phyloP scores from a whole-genome alignment of 495 filamentous ascomycete species.

The Tuber aestivum region DNA sequence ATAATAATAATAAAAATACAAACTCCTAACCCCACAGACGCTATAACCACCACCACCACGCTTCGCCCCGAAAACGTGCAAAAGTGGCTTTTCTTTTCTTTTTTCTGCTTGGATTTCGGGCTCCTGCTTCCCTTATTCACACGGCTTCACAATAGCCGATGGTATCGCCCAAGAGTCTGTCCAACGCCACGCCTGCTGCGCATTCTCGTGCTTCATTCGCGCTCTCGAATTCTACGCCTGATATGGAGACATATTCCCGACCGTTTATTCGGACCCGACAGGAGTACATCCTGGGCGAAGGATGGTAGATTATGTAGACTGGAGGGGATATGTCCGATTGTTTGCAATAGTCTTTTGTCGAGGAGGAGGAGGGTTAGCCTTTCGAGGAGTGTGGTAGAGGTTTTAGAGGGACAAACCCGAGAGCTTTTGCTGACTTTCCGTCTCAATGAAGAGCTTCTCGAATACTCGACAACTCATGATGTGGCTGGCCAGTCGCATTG shows the following conservation, averaged over 20 bases:
- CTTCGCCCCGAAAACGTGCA: constrained; percentile 25
- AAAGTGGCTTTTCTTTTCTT: background rate
- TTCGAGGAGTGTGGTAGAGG: background rate
- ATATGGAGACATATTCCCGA: constrained; percentile 33
- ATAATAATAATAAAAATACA: constrained; percentile 17
- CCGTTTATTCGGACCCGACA: constrained; percentile 31
- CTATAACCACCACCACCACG: constrained; percentile 18
- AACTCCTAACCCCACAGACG: constrained; percentile 16
- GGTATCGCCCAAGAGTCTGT: constrained; percentile 30
- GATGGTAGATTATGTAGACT: constrained; percentile 26
- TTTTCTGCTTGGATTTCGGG: background rate
- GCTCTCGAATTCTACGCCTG: constrained; percentile 33
- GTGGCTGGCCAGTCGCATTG: constrained; percentile 35
- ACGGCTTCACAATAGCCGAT: constrained; percentile 36
- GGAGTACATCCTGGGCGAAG: constrained; percentile 36
- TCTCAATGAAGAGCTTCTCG: constrained; percentile 35
- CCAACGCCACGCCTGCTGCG: constrained; percentile 30
- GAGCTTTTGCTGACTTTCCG: constrained; percentile 31
- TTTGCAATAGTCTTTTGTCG: constrained; percentile 27
- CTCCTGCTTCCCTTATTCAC: constrained; percentile 11
- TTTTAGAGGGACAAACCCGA: constrained; percentile 20
- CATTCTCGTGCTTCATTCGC: constrained; percentile 35
- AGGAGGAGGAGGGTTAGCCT: constrained; percentile 7
- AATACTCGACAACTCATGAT: constrained; percentile 38
- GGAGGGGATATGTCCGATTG: constrained; percentile 26